Conservation (phyloP, 805 yeast species). For the Clavispora phyllophila region DNA sequence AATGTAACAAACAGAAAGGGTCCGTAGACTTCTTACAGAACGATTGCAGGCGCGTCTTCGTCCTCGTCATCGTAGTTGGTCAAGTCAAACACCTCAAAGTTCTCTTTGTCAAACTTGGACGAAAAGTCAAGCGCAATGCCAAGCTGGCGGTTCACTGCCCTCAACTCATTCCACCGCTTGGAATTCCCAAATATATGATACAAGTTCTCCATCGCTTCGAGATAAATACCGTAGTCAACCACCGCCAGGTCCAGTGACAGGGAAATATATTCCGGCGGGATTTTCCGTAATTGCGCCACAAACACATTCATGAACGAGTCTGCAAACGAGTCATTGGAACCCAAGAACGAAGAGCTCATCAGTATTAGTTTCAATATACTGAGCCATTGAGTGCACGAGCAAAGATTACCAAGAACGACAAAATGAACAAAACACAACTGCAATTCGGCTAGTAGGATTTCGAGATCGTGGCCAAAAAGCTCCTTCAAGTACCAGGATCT, state of each 20-base stretch:
- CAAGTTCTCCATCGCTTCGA: constrained; percentile 18
- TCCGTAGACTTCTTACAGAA: too few species aligned
- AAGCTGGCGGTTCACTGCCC: constrained; percentile 5
- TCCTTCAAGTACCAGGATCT: constrained; percentile 53
- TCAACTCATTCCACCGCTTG: constrained; percentile 16
- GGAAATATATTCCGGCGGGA: constrained; percentile 40
- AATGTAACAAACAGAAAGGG: too few species aligned
- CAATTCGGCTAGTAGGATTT: constrained; percentile 45
- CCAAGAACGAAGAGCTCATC: constrained; percentile 22
- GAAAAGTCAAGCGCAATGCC: background rate
- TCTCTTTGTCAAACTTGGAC: constrained; percentile 9
- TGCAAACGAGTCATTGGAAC: constrained; percentile 20
- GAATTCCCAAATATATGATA: constrained; percentile 5
- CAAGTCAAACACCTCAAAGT: constrained; percentile 23
- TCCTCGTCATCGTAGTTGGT: constrained; percentile 19
- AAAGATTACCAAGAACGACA: constrained; percentile 54
- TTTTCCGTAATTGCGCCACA: constrained; percentile 30
- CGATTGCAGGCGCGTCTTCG: constrained; percentile 26
- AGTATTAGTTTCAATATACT: constrained; percentile 41
- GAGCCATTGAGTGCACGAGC: constrained; percentile 64
- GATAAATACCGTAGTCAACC: constrained; percentile 16
- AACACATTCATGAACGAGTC: constrained; percentile 26
- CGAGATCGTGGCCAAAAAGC: constrained; percentile 27
- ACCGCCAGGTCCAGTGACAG: constrained; percentile 10
- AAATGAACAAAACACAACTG: constrained; percentile 47